These are phyloP conservation scores for Dissophora ornata DNA, from an alignment of 192 early-diverging fungal species.

Conservation along the genomic window DNA sequence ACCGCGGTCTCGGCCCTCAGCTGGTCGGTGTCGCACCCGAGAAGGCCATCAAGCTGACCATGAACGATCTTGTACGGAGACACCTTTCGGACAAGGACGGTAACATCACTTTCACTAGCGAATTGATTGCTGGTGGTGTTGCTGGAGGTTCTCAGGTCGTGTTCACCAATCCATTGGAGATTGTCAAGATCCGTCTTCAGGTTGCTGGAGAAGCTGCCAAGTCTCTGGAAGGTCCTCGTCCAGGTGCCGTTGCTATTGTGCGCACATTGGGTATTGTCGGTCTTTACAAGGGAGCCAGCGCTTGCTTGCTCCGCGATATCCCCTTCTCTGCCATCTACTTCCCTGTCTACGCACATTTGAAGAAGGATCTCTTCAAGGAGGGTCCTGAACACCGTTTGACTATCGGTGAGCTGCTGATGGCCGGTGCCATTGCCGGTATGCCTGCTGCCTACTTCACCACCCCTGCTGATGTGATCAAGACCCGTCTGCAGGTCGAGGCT, in stretches of 20 bases:
- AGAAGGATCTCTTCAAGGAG: slow-evolving; percentile 92
- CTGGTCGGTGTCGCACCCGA: slow-evolving; percentile 96
- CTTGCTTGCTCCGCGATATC: slow-evolving; percentile 94
- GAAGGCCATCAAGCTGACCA: slow-evolving; percentile 97
- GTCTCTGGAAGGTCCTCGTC: slow-evolving; percentile 62
- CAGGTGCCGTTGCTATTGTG: slow-evolving; percentile 88
- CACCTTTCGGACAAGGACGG: slow-evolving; percentile 76
- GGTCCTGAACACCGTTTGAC: slow-evolving; percentile 77
- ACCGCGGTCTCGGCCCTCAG: slow-evolving; percentile 93
- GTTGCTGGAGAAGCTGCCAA: slow-evolving; percentile 83
- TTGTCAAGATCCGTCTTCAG: slow-evolving; percentile 98
- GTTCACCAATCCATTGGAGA: slow-evolving; percentile 98
- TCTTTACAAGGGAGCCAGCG: slow-evolving; percentile 93
- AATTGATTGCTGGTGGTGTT: slow-evolving; percentile 86
- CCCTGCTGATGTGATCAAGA: slow-evolving; percentile 98
- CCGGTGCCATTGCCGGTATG: slow-evolving; percentile 97
- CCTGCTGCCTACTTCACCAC: slow-evolving; percentile 97
- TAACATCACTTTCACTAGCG: slow-evolving; percentile 77
- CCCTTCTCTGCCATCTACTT: slow-evolving; percentile 99
- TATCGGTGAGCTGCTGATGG: slow-evolving; percentile 76
- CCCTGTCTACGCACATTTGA: slow-evolving; percentile 96
- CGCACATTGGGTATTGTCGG: slow-evolving; percentile 90
- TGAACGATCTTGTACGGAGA: slow-evolving; percentile 91
- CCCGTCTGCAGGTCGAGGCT: slow-evolving; percentile 94
- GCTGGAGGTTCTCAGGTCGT: slow-evolving; percentile 92